Evolutionary conservation across 495 filamentous ascomycete species (phyloP), one percentile per base, ranked within the genome.

Genomic region (Penicillium robsamsonii): DNA sequence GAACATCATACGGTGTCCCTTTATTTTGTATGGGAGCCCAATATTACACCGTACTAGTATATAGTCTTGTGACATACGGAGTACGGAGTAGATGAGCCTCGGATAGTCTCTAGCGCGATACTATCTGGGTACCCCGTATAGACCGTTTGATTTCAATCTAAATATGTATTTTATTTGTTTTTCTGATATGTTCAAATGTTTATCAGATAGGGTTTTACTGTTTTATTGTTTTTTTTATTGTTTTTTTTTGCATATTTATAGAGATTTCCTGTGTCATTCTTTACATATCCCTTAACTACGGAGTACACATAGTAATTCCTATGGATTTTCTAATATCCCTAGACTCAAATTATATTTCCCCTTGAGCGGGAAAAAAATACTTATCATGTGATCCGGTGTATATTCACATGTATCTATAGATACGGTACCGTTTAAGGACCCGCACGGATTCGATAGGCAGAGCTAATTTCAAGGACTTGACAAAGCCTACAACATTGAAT

Each of bases 1-100:
- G 33, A 37, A 38, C 51, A 54, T 54, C 52, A 54, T 54, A 54
- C 42, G 42, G 52, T 46, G 41, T 46, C 33, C 29, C 27, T 17
- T 46, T n/a, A n/a, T 4, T 22, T n/a, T 15, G 22, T 47, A 31
- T 20, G 10, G 17, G 45, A 47, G 45, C 45, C 45, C 45, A 47
- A 47, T 47, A 33, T 30, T 47, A 47, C 45, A 8, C 7, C 44
- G 25, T 46, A 18, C 31, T 4, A 37, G 13, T 3, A 10, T 31
- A 22, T 29, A 31, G 29, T 20, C 27, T 47, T 47, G 48, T 50
- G 48, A 38, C 33, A 50, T 18, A n/a, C n/a, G n/a, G n/a, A n/a
- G n/a, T n/a, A n/a, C n/a, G n/a, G n/a, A 50, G n/a, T 10, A 38
- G 44, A 46, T 30, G 45, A 31, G 45, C 45, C 45, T 47, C 45